phyloP scores from a whole-genome alignment of 345 rosid genomes.

The Euphorbia pulcherrima region DNA sequence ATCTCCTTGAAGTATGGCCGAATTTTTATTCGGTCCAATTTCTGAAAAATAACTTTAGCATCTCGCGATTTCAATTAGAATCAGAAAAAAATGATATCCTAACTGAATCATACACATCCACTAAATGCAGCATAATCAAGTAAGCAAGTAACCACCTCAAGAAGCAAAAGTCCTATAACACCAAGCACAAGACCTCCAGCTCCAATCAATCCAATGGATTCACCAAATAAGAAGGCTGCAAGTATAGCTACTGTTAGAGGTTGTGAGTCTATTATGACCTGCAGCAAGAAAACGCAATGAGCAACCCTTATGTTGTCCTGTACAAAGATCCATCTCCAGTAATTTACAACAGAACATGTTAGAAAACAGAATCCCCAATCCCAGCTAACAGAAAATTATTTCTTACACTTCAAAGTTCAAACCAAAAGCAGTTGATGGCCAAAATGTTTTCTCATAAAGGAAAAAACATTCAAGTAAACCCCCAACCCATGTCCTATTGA shows the following conservation, averaged over 20 bases:
- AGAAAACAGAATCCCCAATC: background rate
- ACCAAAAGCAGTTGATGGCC: background rate
- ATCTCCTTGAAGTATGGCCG: too few species aligned
- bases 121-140: background rate
- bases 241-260: constrained; percentile 86
- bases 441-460: background rate
- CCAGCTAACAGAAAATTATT: background rate
- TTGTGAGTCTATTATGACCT: constrained; percentile 94
- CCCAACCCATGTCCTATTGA: background rate
- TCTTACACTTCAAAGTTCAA: background rate
- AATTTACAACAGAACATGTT: background rate
- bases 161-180: constrained; percentile 77
- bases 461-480: background rate
- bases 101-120: background rate
- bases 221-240: constrained; percentile 73
- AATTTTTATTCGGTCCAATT: background rate
- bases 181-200: constrained; percentile 78
- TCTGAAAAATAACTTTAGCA: too few species aligned
- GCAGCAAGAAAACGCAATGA: constrained; percentile 18
- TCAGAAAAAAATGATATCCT: background rate
- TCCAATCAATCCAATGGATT: constrained; percentile 75
- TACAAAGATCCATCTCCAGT: background rate
- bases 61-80: background rate
- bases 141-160: constrained; percentile 49
- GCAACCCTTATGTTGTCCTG: background rate